Conservation (phyloP, 257 asterid species). For the Solanum ahanhuiri region DNA sequence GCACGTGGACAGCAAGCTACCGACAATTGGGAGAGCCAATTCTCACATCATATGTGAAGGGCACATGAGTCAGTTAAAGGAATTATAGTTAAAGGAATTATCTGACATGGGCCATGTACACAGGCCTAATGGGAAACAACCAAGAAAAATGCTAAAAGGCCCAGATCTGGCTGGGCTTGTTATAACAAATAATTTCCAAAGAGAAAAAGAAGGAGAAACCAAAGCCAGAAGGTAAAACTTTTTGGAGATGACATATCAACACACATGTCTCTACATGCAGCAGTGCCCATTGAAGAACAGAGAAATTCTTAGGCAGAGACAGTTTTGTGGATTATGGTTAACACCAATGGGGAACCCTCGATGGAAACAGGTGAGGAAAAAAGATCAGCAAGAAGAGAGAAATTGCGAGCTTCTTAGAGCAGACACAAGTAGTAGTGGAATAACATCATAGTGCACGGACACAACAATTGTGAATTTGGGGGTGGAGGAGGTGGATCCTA, state of each 20-base stretch:
- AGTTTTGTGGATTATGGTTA: not conserved
- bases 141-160: not conserved
- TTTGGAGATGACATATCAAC: not conserved
- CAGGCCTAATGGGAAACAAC: not conserved
- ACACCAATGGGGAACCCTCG: not conserved
- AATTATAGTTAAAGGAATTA: not conserved
- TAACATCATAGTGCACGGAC: not conserved
- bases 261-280: not conserved
- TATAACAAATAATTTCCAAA: not conserved
- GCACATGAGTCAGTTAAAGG: not conserved
- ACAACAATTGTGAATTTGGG: not conserved
- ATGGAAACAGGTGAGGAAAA: not conserved
- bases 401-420: not conserved
- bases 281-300: not conserved
- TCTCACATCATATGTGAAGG: not conserved
- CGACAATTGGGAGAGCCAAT: not conserved
- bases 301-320: not conserved
- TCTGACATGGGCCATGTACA: not conserved
- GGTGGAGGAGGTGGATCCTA: not conserved
- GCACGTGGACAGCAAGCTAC: not conserved
- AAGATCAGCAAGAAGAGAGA: not conserved
- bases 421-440: not conserved
- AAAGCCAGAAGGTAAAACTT: not conserved
- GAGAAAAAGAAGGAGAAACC: not conserved
- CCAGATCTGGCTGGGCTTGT: not conserved